phyloP scores from a whole-genome alignment of 257 asterid species.

The Parsonsia alboflavescens region DNA sequence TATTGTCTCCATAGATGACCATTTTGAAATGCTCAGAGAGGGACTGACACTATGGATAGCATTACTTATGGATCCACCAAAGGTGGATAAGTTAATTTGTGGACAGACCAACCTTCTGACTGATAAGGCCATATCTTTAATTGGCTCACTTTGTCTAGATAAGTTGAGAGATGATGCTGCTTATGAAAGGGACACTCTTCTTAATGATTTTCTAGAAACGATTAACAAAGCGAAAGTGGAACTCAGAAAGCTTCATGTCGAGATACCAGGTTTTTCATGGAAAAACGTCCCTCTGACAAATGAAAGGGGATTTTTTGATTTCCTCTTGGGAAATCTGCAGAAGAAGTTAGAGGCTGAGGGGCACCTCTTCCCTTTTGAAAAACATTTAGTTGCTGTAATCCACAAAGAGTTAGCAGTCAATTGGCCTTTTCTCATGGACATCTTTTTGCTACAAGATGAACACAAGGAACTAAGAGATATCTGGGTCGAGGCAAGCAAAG shows the following conservation, averaged over 20 bases:
- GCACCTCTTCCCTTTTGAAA: neutral
- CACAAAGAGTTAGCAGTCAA: neutral
- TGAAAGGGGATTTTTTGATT: conserved; percentile 8
- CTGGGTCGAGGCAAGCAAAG: neutral
- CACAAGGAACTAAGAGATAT: neutral
- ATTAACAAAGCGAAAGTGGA: neutral
- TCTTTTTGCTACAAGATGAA: neutral
- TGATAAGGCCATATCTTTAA: neutral
- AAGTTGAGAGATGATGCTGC: neutral
- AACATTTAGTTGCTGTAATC: neutral
- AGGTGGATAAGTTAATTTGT: neutral
- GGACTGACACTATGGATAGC: neutral
- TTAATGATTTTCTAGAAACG: neutral
- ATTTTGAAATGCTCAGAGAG: neutral
- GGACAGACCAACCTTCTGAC: neutral
- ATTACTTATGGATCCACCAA: neutral
- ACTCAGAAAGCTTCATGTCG: neutral
- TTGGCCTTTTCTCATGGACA: neutral
- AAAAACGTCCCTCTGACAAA: conserved; percentile 1
- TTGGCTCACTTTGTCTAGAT: neutral
- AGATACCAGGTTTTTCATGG: neutral
- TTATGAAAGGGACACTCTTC: neutral
- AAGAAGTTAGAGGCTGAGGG: neutral
- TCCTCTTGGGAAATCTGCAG: neutral
- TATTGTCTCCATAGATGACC: neutral